These are phyloP conservation scores for Trichophyton mentagrophytes DNA, from an alignment of 2,329 filamentous ascomycete genomes.

Conservation along the genomic window DNA sequence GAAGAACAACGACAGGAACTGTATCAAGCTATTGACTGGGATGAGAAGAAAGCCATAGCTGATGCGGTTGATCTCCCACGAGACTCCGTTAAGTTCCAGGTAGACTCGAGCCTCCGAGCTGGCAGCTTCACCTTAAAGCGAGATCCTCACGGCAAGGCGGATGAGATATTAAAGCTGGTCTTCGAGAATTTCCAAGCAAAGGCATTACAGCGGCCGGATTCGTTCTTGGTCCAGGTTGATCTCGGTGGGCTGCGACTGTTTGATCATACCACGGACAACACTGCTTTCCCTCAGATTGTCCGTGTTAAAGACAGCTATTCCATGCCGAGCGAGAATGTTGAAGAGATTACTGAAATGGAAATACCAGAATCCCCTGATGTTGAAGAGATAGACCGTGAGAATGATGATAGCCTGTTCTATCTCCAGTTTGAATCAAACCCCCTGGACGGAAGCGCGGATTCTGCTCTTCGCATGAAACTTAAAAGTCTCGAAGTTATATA, in stretches of 20 bases:
- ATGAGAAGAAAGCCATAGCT: conserved; percentile 81
- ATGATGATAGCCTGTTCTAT: conserved; percentile 74
- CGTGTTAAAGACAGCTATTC: conserved; percentile 76
- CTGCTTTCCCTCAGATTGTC: conserved; percentile 87
- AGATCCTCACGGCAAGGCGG: conserved; percentile 61
- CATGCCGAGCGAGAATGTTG: conserved; percentile 26
- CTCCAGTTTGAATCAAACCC: conserved; percentile 91
- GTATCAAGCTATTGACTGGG: conserved; percentile 95
- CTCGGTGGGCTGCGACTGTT: conserved; percentile 89
- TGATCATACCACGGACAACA: conserved; percentile 86
- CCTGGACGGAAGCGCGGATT: conserved; percentile 80
- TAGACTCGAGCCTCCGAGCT: conserved; percentile 85
- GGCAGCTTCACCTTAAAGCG: conserved; percentile 91
- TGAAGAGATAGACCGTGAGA: conserved; percentile 32
- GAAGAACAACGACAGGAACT: conserved; percentile 94
- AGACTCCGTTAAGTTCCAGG: conserved; percentile 82
- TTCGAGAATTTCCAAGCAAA: conserved; percentile 94
- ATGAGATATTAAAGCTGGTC: conserved; percentile 76
- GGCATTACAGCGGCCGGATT: conserved; percentile 79
- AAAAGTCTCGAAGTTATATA: conserved; percentile 96
- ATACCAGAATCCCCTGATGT: conserved; percentile 29
- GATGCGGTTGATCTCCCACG: conserved; percentile 81
- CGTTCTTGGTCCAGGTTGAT: conserved; percentile 73
- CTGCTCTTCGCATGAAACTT: conserved; percentile 76
- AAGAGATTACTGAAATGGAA: conserved; percentile 36